phyloP scores from a whole-genome alignment of 2,329 filamentous ascomycete genomes.

The Sporothrix curviconia region DNA sequence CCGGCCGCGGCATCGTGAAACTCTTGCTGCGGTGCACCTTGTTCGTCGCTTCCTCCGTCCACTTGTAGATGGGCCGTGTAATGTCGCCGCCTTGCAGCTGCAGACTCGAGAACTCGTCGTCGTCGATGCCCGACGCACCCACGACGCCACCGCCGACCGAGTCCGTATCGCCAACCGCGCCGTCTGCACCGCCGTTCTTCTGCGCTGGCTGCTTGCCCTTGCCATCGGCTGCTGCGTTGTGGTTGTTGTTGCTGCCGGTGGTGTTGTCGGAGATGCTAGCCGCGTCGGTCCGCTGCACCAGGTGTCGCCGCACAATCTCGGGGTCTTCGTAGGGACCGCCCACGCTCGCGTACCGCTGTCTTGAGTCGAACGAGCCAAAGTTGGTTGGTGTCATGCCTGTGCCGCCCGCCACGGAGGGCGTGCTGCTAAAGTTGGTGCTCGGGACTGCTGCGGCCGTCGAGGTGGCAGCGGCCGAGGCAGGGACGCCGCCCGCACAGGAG shows the following conservation, averaged over 20 bases:
- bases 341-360: constrained; percentile 45
- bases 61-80: constrained; percentile 90
- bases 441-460: constrained; percentile 36
- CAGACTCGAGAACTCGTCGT: constrained; percentile 88
- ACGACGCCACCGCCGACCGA: constrained; percentile 7
- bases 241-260: constrained; percentile 49
- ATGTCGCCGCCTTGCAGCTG: constrained; percentile 91
- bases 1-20: constrained; percentile 70
- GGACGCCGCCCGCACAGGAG: constrained; percentile 55
- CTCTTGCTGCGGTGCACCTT: constrained; percentile 77
- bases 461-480: constrained; percentile 23
- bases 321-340: constrained; percentile 72
- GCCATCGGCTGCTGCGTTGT: constrained; percentile 41
- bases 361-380: constrained; percentile 79
- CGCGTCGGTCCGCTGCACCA: constrained; percentile 61
- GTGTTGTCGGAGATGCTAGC: constrained; percentile 46
- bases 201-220: constrained; percentile 51
- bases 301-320: constrained; percentile 82
- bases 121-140: constrained; percentile 34
- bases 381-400: constrained; percentile 57
- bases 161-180: constrained; percentile 28
- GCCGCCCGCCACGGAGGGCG: constrained; percentile 25
- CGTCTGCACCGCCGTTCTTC: constrained; percentile 23
- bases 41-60: constrained; percentile 79
- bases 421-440: constrained; percentile 12